phyloP scores from a whole-genome alignment of 2,329 filamentous ascomycete species.

The Ophiostoma piceae region DNA sequence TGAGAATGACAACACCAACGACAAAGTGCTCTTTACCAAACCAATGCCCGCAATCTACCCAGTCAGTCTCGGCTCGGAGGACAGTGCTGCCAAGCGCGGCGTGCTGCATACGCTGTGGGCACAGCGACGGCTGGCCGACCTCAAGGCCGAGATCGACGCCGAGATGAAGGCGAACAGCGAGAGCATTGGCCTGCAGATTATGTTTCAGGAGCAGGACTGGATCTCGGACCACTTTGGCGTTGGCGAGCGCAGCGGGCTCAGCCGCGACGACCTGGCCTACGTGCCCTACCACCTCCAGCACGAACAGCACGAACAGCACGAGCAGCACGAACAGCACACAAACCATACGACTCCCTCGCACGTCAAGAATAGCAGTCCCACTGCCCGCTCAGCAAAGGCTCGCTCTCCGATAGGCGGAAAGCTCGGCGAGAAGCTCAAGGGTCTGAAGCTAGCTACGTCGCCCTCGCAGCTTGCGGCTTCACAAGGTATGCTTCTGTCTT shows the following conservation, averaged over 20 bases:
- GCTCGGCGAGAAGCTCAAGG: conserved; percentile 72
- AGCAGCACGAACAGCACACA: neutral
- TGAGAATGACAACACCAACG: conserved; percentile 20
- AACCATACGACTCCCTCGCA: neutral
- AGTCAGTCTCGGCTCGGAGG: conserved; percentile 62
- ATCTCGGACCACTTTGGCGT: conserved; percentile 76
- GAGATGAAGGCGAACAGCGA: conserved; percentile 72
- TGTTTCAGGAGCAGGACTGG: conserved; percentile 76
- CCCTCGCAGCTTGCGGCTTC: conserved; percentile 54
- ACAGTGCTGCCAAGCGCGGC: conserved; percentile 66
- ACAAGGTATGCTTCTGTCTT: conserved; percentile 41
- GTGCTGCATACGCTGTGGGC: conserved; percentile 89
- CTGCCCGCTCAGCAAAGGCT: conserved; percentile 44
- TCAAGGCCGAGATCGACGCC: conserved; percentile 69
- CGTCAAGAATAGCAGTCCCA: conserved; percentile 34
- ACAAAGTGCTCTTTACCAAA: conserved; percentile 57
- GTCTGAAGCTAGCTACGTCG: conserved; percentile 71
- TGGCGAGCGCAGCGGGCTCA: conserved; percentile 31
- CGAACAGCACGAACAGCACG: neutral
- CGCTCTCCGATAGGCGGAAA: conserved; percentile 62
- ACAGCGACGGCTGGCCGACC: conserved; percentile 68
- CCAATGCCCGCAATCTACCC: conserved; percentile 84
- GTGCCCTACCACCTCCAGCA: conserved; percentile 24
- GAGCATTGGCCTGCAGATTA: conserved; percentile 80
- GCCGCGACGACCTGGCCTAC: conserved; percentile 18